These are phyloP conservation scores for Coniosporium apollinis DNA, from an alignment of 495 filamentous ascomycete genomes.

Conservation along the genomic window DNA sequence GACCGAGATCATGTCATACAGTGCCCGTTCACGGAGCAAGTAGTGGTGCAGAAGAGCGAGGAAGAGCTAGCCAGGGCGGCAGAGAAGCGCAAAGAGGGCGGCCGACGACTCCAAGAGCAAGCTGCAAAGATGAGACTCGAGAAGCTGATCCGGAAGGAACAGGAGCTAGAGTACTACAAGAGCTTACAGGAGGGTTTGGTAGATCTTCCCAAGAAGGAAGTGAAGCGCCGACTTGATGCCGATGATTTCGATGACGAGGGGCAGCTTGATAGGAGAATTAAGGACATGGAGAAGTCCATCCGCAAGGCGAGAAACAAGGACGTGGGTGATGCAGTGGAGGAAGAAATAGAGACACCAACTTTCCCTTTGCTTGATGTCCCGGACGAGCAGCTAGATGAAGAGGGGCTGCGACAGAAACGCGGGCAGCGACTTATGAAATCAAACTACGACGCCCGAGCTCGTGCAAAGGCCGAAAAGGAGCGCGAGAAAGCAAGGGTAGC, in stretches of 20 bases:
- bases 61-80: conserved; percentile 80
- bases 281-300: conserved; percentile 77
- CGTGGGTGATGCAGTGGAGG: conserved; percentile 64
- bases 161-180: conserved; percentile 87
- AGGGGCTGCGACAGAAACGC: conserved; percentile 71
- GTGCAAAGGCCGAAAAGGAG: conserved; percentile 91
- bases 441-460: conserved; percentile 77
- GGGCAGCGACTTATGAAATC: conserved; percentile 85
- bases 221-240: conserved; percentile 64
- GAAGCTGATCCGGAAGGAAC: conserved; percentile 69
- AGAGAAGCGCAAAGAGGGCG: conserved; percentile 85
- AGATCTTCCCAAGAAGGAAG: conserved; percentile 72
- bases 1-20: conserved; percentile 79
- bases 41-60: conserved; percentile 74
- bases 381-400: conserved; percentile 86
- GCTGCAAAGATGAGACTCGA: conserved; percentile 93
- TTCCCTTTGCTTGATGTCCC: conserved; percentile 81
- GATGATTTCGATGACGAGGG: conserved; percentile 85
- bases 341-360: conserved; percentile 58
- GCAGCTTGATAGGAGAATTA: conserved; percentile 59
- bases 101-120: conserved; percentile 81
- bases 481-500: conserved; percentile 67
- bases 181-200: conserved; percentile 50
- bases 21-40: conserved; percentile 81
- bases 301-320: conserved; percentile 82